phyloP scores from a whole-genome alignment of 345 rosid species.

The Reutealis trisperma region DNA sequence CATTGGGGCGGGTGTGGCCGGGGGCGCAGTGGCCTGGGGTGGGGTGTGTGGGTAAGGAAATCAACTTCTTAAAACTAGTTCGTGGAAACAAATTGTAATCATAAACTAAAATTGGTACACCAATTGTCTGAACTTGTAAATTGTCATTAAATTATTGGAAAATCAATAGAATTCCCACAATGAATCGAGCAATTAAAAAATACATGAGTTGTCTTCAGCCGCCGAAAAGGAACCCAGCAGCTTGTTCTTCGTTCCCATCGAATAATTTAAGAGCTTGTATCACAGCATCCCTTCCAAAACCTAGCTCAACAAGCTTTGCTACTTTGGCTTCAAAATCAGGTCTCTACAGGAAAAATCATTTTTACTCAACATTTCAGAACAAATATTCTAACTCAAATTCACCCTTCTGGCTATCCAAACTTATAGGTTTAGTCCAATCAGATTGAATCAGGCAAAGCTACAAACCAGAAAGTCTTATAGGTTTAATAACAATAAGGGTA shows the following conservation, averaged over 20 bases:
- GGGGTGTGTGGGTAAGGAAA: too few species aligned
- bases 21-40: too few species aligned
- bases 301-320: constrained; percentile 85
- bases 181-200: background rate
- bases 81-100: background rate
- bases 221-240: constrained; percentile 92
- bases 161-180: constrained; percentile 3
- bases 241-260: constrained; percentile 91
- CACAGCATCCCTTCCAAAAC: constrained; percentile 79
- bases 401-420: background rate
- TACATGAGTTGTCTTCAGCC: constrained; percentile 38
- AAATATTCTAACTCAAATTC: background rate
- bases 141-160: background rate
- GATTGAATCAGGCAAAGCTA: background rate
- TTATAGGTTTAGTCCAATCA: background rate
- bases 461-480: background rate
- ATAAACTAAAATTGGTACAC: background rate
- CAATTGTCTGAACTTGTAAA: background rate
- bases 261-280: constrained; percentile 83
- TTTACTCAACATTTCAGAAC: background rate
- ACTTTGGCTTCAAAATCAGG: constrained; percentile 89
- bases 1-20: too few species aligned
- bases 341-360: constrained; percentile 41
- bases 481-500: too few species aligned
- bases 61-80: background rate